Evolutionary conservation across 1,139 yeast genomes (phyloP).

Genomic region (Saccharomyces hybrid): DNA sequence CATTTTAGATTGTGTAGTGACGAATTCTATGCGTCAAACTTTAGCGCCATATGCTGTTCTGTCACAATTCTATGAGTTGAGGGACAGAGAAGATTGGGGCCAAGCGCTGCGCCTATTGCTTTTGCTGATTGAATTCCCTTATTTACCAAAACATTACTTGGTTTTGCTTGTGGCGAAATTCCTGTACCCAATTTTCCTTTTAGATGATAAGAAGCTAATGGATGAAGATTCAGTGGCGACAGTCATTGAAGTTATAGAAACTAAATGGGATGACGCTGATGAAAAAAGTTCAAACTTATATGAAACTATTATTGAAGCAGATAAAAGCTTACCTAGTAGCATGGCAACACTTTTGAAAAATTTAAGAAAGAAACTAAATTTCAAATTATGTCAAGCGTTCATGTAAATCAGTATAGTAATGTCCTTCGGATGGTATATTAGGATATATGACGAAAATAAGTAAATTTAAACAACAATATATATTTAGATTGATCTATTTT

Average conservation of each 20-base stretch:
- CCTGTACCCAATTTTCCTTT: conserved; percentile 24
- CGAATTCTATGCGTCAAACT: conserved; percentile 57
- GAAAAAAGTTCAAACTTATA: conserved; percentile 15
- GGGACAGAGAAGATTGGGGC: conserved; percentile 24
- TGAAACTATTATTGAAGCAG: conserved; percentile 7
- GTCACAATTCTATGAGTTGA: conserved; percentile 39
- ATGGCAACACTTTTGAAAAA: conserved; percentile 13
- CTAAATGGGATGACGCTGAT: conserved; percentile 18
- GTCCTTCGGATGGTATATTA: background rate
- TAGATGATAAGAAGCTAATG: conserved; percentile 12
- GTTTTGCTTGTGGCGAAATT: conserved; percentile 22
- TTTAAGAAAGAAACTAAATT: conserved; percentile 21
- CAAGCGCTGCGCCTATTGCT: conserved; percentile 37
- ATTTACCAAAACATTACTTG: conserved; percentile 52
- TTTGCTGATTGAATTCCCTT: conserved; percentile 53
- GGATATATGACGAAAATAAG: background rate
- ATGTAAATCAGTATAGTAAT: conserved; percentile 13
- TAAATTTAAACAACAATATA: background rate
- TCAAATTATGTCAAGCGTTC: conserved; percentile 28
- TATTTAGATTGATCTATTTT: background rate
- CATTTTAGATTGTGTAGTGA: conserved; percentile 27
- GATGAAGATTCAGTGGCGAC: conserved; percentile 18
- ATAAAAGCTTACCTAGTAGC: conserved; percentile 14
- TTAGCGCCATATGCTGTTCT: conserved; percentile 68
- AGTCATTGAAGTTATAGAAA: conserved; percentile 22